Conservation (phyloP, 2,329 filamentous ascomycete genomes). For the Cercospora sojina region DNA sequence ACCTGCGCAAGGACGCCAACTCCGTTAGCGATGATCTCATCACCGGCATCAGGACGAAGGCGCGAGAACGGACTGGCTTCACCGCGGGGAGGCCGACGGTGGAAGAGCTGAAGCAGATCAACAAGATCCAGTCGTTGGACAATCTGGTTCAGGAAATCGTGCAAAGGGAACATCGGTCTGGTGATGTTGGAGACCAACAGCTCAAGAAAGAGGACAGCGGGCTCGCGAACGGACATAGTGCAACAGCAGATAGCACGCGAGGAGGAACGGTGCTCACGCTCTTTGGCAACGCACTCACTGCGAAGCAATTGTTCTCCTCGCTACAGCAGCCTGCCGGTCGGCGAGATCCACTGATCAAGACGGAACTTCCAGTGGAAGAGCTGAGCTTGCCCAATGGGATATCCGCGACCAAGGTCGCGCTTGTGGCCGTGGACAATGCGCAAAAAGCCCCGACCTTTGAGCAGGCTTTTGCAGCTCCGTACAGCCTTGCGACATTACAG, state of each 20-base stretch:
- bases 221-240: constrained; percentile 17
- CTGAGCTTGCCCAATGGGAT: constrained; percentile 72
- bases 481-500: constrained; percentile 63
- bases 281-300: constrained; percentile 69
- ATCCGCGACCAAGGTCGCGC: constrained; percentile 64
- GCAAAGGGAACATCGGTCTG: constrained; percentile 30
- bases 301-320: constrained; percentile 83
- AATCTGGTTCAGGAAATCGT: constrained; percentile 33
- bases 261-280: constrained; percentile 69
- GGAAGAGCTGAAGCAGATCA: constrained; percentile 41
- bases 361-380: constrained; percentile 56
- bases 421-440: constrained; percentile 46
- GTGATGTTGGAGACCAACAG: constrained; percentile 6
- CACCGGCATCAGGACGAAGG: constrained; percentile 35
- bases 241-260: constrained; percentile 23
- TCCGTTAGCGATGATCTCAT: constrained; percentile 43
- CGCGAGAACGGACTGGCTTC: constrained; percentile 23
- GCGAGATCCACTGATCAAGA: constrained; percentile 24
- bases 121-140: constrained; percentile 34
- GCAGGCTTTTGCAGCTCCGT: constrained; percentile 69
- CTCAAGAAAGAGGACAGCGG: constrained; percentile 24
- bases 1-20: constrained; percentile 46
- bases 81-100: constrained; percentile 35
- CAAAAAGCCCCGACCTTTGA: constrained; percentile 64
- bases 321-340: constrained; percentile 52